Conservation (phyloP, 2,329 filamentous ascomycete genomes). For the Diaporthe sp. region DNA sequence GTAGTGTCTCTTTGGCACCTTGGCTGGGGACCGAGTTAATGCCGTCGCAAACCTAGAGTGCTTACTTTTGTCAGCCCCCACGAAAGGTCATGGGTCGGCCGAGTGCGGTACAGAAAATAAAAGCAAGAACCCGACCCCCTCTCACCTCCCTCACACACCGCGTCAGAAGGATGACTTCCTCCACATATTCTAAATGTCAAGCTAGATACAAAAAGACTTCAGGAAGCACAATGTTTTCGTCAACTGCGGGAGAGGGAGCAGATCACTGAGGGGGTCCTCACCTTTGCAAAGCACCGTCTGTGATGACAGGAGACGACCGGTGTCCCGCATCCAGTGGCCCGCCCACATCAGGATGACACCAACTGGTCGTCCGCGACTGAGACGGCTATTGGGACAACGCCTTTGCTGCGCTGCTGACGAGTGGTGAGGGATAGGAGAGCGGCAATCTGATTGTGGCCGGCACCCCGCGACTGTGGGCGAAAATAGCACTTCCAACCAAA, state of each 20-base stretch:
- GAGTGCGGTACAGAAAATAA: constrained; percentile 77
- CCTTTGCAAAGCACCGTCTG: not conserved
- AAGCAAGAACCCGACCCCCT: not conserved
- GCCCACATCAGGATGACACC: not conserved
- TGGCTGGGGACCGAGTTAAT: not conserved
- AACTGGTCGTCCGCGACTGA: not conserved
- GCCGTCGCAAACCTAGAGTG: too few relatives aligned
- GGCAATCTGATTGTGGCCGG: not conserved
- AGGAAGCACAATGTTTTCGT: not conserved
- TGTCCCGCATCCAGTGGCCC: too few relatives aligned
- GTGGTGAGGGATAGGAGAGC: not conserved
- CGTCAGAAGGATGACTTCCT: not conserved
- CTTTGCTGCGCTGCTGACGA: not conserved
- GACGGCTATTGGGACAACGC: not conserved
- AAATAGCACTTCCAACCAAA: not conserved
- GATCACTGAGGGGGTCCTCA: constrained; percentile 8
- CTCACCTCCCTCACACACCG: constrained; percentile 6
- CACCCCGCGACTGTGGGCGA: not conserved
- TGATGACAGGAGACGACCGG: not conserved
- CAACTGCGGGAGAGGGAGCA: not conserved
- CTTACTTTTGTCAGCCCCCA: not conserved
- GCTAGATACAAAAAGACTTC: not conserved
- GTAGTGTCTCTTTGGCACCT: not conserved
- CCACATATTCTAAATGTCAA: not conserved
- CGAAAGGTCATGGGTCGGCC: constrained; percentile 76